These are phyloP conservation scores for Ustilago shanxiensis DNA, from an alignment of 1,284 basidiomycete genomes.

Conservation along the genomic window DNA sequence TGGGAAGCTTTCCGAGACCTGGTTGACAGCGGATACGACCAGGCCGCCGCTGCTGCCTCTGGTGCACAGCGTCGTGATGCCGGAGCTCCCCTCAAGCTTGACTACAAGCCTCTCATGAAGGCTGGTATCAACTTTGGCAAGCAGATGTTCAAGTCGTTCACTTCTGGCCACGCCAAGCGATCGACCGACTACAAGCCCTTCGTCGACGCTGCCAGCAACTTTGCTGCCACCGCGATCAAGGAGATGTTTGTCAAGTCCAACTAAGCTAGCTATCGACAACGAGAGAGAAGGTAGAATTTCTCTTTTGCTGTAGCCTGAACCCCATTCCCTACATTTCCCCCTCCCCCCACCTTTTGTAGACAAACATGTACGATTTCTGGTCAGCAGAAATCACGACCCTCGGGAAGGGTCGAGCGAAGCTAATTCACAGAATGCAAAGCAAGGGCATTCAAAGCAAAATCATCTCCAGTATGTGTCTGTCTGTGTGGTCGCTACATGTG, in stretches of 20 bases:
- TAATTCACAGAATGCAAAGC: constrained; percentile 23
- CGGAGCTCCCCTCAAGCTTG: constrained; percentile 27
- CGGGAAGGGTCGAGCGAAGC: constrained; percentile 40
- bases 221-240: constrained; percentile 41
- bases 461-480: background rate
- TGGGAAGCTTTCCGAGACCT: constrained; percentile 58
- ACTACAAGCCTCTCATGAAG: constrained; percentile 53
- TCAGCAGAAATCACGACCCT: constrained; percentile 26
- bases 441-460: constrained; percentile 18
- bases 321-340: background rate
- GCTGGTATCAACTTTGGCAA: constrained; percentile 40
- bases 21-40: constrained; percentile 48
- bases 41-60: constrained; percentile 24
- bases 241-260: constrained; percentile 41
- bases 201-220: constrained; percentile 76
- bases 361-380: constrained; percentile 20
- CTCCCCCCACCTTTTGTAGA: constrained; percentile 2
- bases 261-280: background rate
- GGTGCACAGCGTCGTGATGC: constrained; percentile 29
- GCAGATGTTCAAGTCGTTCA: constrained; percentile 51
- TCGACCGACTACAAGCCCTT: constrained; percentile 76
- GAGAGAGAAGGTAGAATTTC: constrained; percentile 1
- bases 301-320: constrained; percentile 10
- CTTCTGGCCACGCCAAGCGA: constrained; percentile 42
- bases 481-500: background rate